These are phyloP conservation scores for Leccinum boreale DNA, from an alignment of 768 basidiomycete genomes.

Conservation along the genomic window DNA sequence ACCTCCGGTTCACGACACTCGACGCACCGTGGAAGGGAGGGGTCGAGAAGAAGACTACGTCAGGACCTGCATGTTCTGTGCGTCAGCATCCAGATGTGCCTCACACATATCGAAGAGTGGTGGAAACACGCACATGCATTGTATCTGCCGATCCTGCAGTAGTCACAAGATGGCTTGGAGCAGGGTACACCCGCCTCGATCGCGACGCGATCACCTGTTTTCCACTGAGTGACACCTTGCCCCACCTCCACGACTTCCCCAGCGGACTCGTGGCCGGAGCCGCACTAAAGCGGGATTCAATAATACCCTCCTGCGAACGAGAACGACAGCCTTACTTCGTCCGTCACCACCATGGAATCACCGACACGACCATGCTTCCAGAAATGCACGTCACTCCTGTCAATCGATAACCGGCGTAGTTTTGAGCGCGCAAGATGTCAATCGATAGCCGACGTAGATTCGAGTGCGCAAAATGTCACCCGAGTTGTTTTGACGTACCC, in stretches of 20 bases:
- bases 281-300: conserved; percentile 40
- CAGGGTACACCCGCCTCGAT: conserved; percentile 71
- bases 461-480: background rate
- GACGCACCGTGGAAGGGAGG: conserved; percentile 60
- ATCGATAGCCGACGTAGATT: background rate
- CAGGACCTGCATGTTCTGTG: conserved; percentile 26
- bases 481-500: conserved; percentile 40
- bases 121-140: conserved; percentile 46
- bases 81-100: background rate
- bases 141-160: conserved; percentile 61
- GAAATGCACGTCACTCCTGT: conserved; percentile 70
- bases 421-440: conserved; percentile 17
- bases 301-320: background rate
- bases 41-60: conserved; percentile 65
- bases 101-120: background rate
- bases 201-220: conserved; percentile 58
- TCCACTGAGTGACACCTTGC: conserved; percentile 65
- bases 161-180: conserved; percentile 56
- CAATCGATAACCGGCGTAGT: background rate
- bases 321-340: conserved; percentile 42
- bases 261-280: conserved; percentile 69
- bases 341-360: conserved; percentile 67
- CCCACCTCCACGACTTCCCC: conserved; percentile 64
- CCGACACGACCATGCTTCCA: conserved; percentile 70
- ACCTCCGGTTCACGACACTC: background rate